Conservation (phyloP, 2,329 filamentous ascomycete species). For the Cryphonectria japonica region DNA sequence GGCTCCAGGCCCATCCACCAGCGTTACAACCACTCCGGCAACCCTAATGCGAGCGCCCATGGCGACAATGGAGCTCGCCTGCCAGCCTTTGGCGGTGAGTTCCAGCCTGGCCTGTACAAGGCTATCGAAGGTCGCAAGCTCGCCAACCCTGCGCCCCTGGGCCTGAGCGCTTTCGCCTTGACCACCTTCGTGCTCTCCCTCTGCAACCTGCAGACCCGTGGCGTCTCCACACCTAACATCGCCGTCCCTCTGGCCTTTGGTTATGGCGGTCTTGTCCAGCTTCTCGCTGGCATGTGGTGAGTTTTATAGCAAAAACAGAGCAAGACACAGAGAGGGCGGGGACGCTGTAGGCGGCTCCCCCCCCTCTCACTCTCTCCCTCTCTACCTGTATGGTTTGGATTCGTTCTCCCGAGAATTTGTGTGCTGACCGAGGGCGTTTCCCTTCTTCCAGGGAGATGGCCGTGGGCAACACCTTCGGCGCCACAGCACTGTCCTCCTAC, state of each 20-base stretch:
- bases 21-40: constrained; percentile 43
- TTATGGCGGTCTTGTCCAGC: constrained; percentile 79
- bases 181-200: constrained; percentile 80
- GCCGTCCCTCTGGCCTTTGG: constrained; percentile 71
- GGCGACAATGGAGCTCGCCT: constrained; percentile 43
- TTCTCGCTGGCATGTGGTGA: constrained; percentile 86
- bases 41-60: constrained; percentile 44
- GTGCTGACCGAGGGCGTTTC: constrained; percentile 17
- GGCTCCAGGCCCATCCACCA: constrained; percentile 30
- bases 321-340: too few species aligned
- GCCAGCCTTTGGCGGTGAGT: constrained; percentile 71
- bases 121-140: constrained; percentile 70
- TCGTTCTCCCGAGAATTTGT: not conserved
- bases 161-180: constrained; percentile 77
- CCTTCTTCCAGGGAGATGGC: constrained; percentile 72
- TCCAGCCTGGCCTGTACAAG: constrained; percentile 72
- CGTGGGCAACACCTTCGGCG: constrained; percentile 85
- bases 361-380: not conserved
- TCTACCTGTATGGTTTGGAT: not conserved
- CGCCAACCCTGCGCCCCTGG: constrained; percentile 78
- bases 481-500: constrained; percentile 79
- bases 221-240: constrained; percentile 64
- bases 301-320: constrained; percentile 36
- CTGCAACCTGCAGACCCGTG: constrained; percentile 71
- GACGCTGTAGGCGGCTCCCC: not conserved